Conservation (phyloP, 2,329 filamentous ascomycete genomes). For the Exophiala sideris region DNA sequence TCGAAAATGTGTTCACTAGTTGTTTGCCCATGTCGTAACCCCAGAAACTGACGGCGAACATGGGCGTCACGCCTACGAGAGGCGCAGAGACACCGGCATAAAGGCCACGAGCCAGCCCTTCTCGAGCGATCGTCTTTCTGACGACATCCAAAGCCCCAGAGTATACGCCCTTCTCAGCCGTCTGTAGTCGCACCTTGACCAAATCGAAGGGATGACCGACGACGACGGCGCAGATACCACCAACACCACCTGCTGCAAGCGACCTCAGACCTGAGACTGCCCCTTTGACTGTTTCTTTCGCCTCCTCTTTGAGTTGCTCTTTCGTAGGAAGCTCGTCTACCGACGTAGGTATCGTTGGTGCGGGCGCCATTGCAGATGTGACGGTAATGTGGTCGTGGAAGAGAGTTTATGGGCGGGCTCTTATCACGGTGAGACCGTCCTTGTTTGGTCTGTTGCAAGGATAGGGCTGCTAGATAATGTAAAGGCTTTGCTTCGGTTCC, state of each 20-base stretch:
- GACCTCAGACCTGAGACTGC: slow-evolving; percentile 69
- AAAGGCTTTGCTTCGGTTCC: too few relatives aligned
- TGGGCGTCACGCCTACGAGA: slow-evolving; percentile 91
- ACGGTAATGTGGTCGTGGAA: not conserved
- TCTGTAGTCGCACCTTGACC: slow-evolving; percentile 96
- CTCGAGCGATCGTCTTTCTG: slow-evolving; percentile 77
- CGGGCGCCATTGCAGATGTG: slow-evolving; percentile 19
- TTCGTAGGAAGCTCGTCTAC: slow-evolving; percentile 34
- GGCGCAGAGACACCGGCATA: slow-evolving; percentile 98
- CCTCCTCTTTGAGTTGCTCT: slow-evolving; percentile 53
- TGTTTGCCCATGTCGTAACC: slow-evolving; percentile 95
- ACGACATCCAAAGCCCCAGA: slow-evolving; percentile 88
- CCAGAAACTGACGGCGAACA: slow-evolving; percentile 77
- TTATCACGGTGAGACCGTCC: not conserved
- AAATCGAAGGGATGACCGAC: slow-evolving; percentile 97
- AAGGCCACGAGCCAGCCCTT: slow-evolving; percentile 73
- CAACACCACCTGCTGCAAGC: slow-evolving; percentile 83
- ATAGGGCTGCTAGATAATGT: too few relatives aligned
- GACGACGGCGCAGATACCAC: slow-evolving; percentile 87
- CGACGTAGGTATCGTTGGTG: slow-evolving; percentile 26
- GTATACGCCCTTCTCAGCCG: slow-evolving; percentile 90
- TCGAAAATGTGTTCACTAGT: slow-evolving; percentile 68
- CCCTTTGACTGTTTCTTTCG: slow-evolving; percentile 47
- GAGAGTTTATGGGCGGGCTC: not conserved
- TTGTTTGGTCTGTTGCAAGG: not conserved